Evolutionary conservation across 768 basidiomycete genomes (phyloP).

Genomic region (Mycena indigotica): DNA sequence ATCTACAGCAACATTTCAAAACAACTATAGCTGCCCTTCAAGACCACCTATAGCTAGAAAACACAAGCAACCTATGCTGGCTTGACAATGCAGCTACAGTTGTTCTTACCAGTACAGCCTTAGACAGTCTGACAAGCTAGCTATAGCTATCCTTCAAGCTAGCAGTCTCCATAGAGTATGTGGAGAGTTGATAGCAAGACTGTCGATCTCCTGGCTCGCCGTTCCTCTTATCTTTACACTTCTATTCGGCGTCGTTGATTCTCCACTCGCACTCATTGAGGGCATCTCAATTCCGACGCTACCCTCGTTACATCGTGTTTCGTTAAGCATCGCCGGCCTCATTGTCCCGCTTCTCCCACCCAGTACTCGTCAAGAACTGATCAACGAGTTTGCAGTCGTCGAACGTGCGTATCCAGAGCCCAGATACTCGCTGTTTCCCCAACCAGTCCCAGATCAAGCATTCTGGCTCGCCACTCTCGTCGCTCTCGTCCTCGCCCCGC

Average conservation of each 20-base stretch:
- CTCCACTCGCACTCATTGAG: not conserved
- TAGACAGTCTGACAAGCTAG: no score
- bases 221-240: not conserved
- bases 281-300: not conserved
- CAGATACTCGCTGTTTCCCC: not conserved
- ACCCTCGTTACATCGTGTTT: not conserved
- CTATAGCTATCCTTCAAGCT: no score
- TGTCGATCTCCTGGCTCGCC: not conserved
- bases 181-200: no score
- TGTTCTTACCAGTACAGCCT: no score
- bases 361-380: not conserved
- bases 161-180: no score
- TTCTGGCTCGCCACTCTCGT: not conserved
- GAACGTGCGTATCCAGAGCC: not conserved
- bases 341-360: not conserved
- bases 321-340: not conserved
- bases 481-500: not conserved
- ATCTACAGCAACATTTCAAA: no score
- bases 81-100: no score
- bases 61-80: no score
- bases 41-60: no score
- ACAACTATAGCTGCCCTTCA: no score
- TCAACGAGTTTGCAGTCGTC: not conserved
- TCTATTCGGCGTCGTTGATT: not conserved
- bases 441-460: not conserved